These are phyloP conservation scores for Porodaedalea pini DNA, from an alignment of 1,284 basidiomycete genomes.

Conservation along the genomic window DNA sequence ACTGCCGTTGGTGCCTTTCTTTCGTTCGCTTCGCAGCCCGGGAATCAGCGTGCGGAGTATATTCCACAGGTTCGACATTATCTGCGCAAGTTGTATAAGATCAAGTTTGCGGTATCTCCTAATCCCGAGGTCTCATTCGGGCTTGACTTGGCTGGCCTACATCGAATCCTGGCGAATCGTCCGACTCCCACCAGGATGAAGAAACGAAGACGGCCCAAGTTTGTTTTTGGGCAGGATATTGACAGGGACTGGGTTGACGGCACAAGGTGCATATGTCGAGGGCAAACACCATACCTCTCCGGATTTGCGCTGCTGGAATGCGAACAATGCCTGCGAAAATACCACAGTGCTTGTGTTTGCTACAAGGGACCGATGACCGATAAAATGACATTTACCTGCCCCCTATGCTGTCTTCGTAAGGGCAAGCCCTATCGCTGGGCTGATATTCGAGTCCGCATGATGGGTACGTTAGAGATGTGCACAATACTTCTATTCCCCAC, in stretches of 20 bases:
- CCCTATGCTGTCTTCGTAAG: constrained; percentile 71
- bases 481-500: neutral
- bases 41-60: constrained; percentile 66
- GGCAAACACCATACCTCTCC: constrained; percentile 55
- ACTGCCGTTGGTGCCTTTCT: constrained; percentile 74
- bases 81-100: constrained; percentile 81
- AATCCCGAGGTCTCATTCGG: constrained; percentile 75
- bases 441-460: constrained; percentile 66
- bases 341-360: constrained; percentile 75
- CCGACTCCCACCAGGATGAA: constrained; percentile 48
- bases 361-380: constrained; percentile 43
- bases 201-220: constrained; percentile 65
- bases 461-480: constrained; percentile 47
- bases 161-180: constrained; percentile 70
- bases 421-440: constrained; percentile 63
- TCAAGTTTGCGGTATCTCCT: constrained; percentile 77
- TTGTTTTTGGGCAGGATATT: constrained; percentile 72
- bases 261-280: constrained; percentile 77
- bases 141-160: constrained; percentile 71
- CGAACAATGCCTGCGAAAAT: constrained; percentile 57
- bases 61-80: constrained; percentile 79
- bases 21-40: constrained; percentile 59
- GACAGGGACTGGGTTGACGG: constrained; percentile 70
- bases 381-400: constrained; percentile 54
- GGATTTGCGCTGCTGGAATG: constrained; percentile 64